phyloP scores from a whole-genome alignment of 73 alveolate genomes.

The Paramecium caudatum region DNA sequence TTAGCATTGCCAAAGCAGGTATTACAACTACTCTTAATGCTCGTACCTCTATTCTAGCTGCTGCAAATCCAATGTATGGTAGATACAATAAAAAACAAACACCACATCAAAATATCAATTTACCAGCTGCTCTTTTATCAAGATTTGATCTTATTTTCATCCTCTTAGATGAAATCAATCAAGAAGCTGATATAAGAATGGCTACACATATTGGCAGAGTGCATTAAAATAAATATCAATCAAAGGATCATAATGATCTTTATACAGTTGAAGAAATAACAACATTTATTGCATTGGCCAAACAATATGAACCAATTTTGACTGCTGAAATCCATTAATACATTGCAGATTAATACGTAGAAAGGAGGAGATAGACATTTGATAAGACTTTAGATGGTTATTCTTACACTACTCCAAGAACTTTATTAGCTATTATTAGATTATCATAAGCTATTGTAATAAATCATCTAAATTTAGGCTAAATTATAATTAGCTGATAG shows the following conservation, averaged over 20 bases:
- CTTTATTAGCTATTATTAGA: constrained; percentile 95
- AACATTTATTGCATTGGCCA: constrained; percentile 91
- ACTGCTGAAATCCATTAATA: constrained; percentile 91
- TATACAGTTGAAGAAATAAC: constrained; percentile 88
- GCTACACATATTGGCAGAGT: constrained; percentile 86
- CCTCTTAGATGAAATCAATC: constrained; percentile 91
- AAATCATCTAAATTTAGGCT: constrained; percentile 81
- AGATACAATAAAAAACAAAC: constrained; percentile 87
- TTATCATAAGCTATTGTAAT: constrained; percentile 88
- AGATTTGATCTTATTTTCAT: constrained; percentile 97
- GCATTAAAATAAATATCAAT: constrained; percentile 73
- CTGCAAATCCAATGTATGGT: constrained; percentile 99
- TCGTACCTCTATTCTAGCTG: constrained; percentile 98
- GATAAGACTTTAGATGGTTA: constrained; percentile 89
- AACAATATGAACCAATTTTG: constrained; percentile 84
- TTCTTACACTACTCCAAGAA: constrained; percentile 97
- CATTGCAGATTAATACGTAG: constrained; percentile 91
- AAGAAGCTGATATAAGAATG: constrained; percentile 85
- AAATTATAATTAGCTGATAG: constrained; percentile 88
- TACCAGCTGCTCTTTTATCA: constrained; percentile 98
- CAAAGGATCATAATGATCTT: constrained; percentile 57
- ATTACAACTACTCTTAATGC: constrained; percentile 97
- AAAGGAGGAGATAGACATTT: constrained; percentile 85
- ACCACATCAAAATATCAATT: constrained; percentile 97
- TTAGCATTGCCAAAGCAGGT: constrained; percentile 98